A percentile compares a stretch with the other conserved stretches of the same genome.
Conservation (phyloP, 228 moss, liverwort and hornwort species). For the Sphagnum magellanicum region DNA sequence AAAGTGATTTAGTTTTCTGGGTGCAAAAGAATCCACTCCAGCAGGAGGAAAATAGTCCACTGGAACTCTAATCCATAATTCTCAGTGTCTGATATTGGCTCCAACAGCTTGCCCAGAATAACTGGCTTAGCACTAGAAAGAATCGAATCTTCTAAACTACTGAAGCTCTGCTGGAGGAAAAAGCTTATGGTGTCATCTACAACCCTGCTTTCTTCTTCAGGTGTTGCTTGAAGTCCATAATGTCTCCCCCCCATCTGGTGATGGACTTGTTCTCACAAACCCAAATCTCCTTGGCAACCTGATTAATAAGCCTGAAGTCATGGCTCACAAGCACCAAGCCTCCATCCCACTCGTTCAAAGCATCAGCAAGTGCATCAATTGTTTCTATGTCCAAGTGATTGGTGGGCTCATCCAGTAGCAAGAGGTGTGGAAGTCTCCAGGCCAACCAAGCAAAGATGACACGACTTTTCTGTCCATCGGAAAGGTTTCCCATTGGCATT, state of each 20-base stretch:
- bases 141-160: background rate
- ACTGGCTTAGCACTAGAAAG: background rate
- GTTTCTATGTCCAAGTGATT: constrained; percentile 92
- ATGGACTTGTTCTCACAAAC: constrained; percentile 79
- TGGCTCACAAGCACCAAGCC: constrained; percentile 87
- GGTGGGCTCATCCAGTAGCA: constrained; percentile 82
- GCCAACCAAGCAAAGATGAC: constrained; percentile 92
- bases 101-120: no score
- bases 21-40: no score
- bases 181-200: constrained; percentile 14
- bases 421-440: constrained; percentile 75
- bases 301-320: constrained; percentile 89
- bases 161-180: background rate
- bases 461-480: constrained; percentile 83
- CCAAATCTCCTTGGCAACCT: constrained; percentile 93
- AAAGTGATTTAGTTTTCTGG: no score
- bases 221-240: constrained; percentile 91
- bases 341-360: constrained; percentile 90
- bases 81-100: no score
- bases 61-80: no score
- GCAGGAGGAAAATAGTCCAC: no score
- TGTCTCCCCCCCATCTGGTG: constrained; percentile 85
- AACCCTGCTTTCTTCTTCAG: constrained; percentile 84
- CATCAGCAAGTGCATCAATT: constrained; percentile 81
- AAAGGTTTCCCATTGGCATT: constrained; percentile 88